phyloP scores from a whole-genome alignment of 305 asterid species.

The Fraxinus velutina region DNA sequence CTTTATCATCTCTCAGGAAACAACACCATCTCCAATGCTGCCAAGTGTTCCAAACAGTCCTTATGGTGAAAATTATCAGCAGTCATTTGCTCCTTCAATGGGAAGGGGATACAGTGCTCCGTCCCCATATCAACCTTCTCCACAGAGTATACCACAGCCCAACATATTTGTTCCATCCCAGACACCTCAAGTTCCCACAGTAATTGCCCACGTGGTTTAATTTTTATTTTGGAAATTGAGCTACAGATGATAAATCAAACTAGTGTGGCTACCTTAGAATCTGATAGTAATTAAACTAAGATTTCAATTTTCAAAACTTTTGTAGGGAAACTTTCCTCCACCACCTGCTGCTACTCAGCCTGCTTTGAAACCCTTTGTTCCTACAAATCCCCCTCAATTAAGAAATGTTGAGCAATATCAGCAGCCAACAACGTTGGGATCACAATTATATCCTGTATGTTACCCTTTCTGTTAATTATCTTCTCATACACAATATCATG shows the following conservation, averaged over 20 bases:
- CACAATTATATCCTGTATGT: slow-evolving; percentile 91
- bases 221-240: not conserved
- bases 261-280: slow-evolving; percentile 13
- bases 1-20: slow-evolving; percentile 43
- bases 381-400: slow-evolving; percentile 67
- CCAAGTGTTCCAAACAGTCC: slow-evolving; percentile 46
- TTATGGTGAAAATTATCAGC: slow-evolving; percentile 69
- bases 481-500: slow-evolving; percentile 4
- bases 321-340: slow-evolving; percentile 66
- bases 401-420: slow-evolving; percentile 83
- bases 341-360: slow-evolving; percentile 74
- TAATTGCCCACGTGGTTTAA: slow-evolving; percentile 25
- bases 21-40: slow-evolving; percentile 45
- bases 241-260: not conserved
- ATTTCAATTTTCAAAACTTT: slow-evolving; percentile 15
- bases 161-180: slow-evolving; percentile 78
- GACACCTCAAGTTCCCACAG: slow-evolving; percentile 55
- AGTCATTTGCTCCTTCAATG: slow-evolving; percentile 35
- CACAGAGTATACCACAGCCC: slow-evolving; percentile 51
- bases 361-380: slow-evolving; percentile 59
- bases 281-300: slow-evolving; percentile 4
- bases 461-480: not conserved
- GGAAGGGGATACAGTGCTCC: slow-evolving; percentile 49
- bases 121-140: slow-evolving; percentile 51
- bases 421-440: slow-evolving; percentile 79